Conservation (phyloP, 768 basidiomycete species). For the Cyathus striatus region DNA sequence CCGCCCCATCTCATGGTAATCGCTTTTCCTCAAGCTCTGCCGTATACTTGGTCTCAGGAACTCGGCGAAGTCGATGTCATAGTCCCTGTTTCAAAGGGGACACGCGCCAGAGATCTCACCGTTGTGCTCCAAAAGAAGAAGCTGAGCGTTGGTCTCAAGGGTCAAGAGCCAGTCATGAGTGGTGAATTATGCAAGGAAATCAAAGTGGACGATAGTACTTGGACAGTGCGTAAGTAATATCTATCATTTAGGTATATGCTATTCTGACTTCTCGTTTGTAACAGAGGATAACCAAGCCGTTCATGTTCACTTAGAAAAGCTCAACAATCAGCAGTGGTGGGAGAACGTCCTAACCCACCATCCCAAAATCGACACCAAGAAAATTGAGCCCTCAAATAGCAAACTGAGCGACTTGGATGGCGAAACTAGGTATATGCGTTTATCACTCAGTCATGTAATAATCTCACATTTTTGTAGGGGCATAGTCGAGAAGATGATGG, state of each 20-base stretch:
- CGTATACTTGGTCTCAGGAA: slow-evolving; percentile 90
- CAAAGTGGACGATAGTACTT: slow-evolving; percentile 94
- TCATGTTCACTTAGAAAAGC: slow-evolving; percentile 78
- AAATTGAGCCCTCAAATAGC: slow-evolving; percentile 93
- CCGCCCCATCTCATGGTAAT: slow-evolving; percentile 10
- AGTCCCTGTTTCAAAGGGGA: slow-evolving; percentile 84
- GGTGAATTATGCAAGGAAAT: slow-evolving; percentile 92
- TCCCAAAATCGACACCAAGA: slow-evolving; percentile 93
- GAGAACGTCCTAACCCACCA: slow-evolving; percentile 93
- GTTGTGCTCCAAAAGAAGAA: slow-evolving; percentile 78
- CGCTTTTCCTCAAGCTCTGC: slow-evolving; percentile 54
- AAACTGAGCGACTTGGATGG: slow-evolving; percentile 95
- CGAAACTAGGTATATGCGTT: slow-evolving; percentile 71
- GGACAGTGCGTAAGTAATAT: slow-evolving; percentile 84
- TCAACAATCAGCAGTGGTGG: slow-evolving; percentile 94
- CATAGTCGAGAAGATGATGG: slow-evolving; percentile 99
- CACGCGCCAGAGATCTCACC: slow-evolving; percentile 69
- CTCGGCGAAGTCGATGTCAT: slow-evolving; percentile 81
- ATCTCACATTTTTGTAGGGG: slow-evolving; percentile 44
- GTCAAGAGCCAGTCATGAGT: slow-evolving; percentile 77
- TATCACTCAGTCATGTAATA: neutral
- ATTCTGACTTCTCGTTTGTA: neutral
- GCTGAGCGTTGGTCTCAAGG: slow-evolving; percentile 81
- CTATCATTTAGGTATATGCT: no score
- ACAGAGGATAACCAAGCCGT: slow-evolving; percentile 76